Percentiles rank a stretch among this genome's conserved stretches.
Evolutionary conservation across 169 alveolate species (phyloP).

Genomic region (Eimeria necatrix): DNA sequence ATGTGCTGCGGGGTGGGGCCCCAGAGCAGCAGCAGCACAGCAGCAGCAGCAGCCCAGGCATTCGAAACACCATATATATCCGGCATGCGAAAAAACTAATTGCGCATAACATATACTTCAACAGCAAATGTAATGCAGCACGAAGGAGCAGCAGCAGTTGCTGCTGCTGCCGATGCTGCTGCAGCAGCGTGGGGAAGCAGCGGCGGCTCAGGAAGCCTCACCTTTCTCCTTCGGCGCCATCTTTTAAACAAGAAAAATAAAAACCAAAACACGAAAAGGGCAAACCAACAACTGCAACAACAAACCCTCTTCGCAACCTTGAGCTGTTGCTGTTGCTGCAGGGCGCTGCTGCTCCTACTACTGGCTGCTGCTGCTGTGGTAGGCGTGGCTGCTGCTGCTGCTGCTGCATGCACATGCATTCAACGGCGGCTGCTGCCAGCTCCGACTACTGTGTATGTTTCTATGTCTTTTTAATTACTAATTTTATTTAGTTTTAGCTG

Average conservation of each 20-base stretch:
- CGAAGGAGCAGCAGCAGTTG: no score
- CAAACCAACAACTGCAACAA: background rate
- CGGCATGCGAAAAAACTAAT: no score
- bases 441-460: no score
- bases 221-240: background rate
- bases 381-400: background rate
- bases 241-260: background rate
- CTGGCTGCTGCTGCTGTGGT: background rate
- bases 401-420: background rate
- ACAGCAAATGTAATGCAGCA: no score
- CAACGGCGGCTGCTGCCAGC: background rate
- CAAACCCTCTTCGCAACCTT: background rate
- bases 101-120: no score
- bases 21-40: no score
- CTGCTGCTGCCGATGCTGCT: background rate
- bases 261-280: background rate
- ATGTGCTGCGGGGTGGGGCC: no score
- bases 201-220: background rate
- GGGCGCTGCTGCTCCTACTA: background rate
- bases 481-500: no score
- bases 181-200: background rate
- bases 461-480: no score
- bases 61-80: no score
- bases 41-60: no score
- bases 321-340: background rate